phyloP scores from a whole-genome alignment of 2,329 filamentous ascomycete species.

The Plenodomus lindquistii region DNA sequence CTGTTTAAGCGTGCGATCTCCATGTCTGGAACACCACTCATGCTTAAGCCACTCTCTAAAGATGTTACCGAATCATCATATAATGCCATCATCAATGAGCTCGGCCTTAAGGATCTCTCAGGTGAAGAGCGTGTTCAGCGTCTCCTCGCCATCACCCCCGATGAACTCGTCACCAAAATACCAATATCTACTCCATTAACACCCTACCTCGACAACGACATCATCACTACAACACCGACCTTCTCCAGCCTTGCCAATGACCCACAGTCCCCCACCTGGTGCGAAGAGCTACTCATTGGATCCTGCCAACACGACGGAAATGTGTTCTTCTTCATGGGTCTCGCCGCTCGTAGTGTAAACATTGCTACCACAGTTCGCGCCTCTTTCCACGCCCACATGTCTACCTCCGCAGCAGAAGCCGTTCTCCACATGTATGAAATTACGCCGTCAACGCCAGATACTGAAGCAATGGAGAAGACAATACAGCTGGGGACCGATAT shows the following conservation, averaged over 20 bases:
- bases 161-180: conserved; percentile 45
- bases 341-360: conserved; percentile 14
- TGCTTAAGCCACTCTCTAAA: conserved; percentile 44
- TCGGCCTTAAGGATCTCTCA: conserved; percentile 42
- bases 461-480: conserved; percentile 43
- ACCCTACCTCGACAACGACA: conserved; percentile 49
- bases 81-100: conserved; percentile 38
- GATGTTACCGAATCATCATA: conserved; percentile 48
- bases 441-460: conserved; percentile 35
- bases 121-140: conserved; percentile 44
- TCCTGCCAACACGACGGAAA: conserved; percentile 50
- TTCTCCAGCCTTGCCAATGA: conserved; percentile 9
- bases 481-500: conserved; percentile 51
- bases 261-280: conserved; percentile 42
- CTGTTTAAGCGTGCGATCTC: conserved; percentile 27
- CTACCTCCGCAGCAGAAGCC: conserved; percentile 4
- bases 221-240: conserved; percentile 32
- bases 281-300: conserved; percentile 49
- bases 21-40: conserved; percentile 39
- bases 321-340: conserved; percentile 24
- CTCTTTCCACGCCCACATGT: conserved; percentile 32
- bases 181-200: conserved; percentile 39
- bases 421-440: conserved; percentile 48
- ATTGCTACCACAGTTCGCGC: conserved; percentile 30
- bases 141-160: conserved; percentile 42